Evolutionary conservation across 2,329 filamentous ascomycete genomes (phyloP).

Genomic region (Ascochyta koolunga): DNA sequence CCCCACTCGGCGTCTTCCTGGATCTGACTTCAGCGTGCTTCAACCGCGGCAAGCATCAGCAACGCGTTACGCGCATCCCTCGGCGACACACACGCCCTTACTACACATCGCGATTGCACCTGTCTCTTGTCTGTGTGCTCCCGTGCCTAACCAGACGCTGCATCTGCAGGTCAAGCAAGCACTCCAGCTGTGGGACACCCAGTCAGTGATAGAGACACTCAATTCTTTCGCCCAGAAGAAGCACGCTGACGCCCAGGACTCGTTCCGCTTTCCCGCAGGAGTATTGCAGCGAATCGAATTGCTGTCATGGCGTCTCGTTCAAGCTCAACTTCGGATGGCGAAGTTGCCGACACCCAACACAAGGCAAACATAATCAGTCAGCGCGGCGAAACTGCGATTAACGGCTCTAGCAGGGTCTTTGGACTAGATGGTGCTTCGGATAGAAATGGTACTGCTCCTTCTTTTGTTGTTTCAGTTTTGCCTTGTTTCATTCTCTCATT

Average conservation of each 20-base stretch:
- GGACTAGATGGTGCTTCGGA: slow-evolving; percentile 37
- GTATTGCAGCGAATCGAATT: slow-evolving; percentile 8
- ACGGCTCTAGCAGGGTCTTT: slow-evolving; percentile 41
- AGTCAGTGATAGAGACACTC: slow-evolving; percentile 47
- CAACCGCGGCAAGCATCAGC: slow-evolving; percentile 12
- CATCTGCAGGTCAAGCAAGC: slow-evolving; percentile 30
- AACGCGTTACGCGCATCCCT: slow-evolving; percentile 20
- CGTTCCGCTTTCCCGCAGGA: slow-evolving; percentile 19
- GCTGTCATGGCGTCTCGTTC: slow-evolving; percentile 33
- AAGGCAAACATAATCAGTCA: slow-evolving; percentile 46
- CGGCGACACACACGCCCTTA: slow-evolving; percentile 16
- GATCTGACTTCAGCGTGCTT: slow-evolving; percentile 5
- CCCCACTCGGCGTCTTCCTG: slow-evolving; percentile 6
- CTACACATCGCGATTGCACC: slow-evolving; percentile 24
- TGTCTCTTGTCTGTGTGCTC: slow-evolving; percentile 36
- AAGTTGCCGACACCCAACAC: slow-evolving; percentile 33
- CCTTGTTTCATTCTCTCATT: no score
- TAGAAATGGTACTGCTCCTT: slow-evolving; percentile 20
- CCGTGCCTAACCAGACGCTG: slow-evolving; percentile 30
- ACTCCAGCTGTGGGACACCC: slow-evolving; percentile 36
- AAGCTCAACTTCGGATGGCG: slow-evolving; percentile 40
- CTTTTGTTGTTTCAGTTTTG: no score
- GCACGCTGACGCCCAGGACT: slow-evolving; percentile 39
- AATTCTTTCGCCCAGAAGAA: slow-evolving; percentile 33
- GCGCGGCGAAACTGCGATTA: slow-evolving; percentile 39